Percentiles rank a stretch among this genome's conserved stretches.
These are phyloP conservation scores for Rhodotorula diobovata DNA, from an alignment of 768 basidiomycete species.

Conservation along the genomic window DNA sequence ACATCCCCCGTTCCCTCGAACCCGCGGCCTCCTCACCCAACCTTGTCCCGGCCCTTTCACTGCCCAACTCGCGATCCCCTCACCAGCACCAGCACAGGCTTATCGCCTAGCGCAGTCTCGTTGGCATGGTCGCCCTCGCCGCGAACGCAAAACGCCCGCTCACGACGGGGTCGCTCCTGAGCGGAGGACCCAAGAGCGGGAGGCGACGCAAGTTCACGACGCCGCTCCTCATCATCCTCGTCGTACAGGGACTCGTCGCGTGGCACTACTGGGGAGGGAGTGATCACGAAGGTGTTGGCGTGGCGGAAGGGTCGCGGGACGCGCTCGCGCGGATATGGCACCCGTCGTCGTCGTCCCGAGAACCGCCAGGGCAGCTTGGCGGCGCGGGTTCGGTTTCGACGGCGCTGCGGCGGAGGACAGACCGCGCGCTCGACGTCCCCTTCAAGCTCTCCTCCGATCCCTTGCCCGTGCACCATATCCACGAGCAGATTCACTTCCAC, in stretches of 20 bases:
- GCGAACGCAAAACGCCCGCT: too few species aligned
- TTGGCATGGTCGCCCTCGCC: too few species aligned
- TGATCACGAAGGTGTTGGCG: slow-evolving; percentile 4
- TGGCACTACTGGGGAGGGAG: slow-evolving; percentile 10
- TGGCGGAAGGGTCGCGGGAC: not conserved
- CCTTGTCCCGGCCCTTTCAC: too few species aligned
- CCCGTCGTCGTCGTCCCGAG: too few species aligned
- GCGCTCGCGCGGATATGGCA: slow-evolving; percentile 1
- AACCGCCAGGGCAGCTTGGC: not conserved
- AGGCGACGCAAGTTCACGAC: not conserved
- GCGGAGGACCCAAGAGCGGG: too few species aligned
- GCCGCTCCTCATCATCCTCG: slow-evolving; percentile 19
- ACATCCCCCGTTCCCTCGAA: too few species aligned
- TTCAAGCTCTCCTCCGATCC: slow-evolving; percentile 29
- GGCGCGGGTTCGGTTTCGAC: not conserved
- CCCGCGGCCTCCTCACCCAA: too few species aligned
- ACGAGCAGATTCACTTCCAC: slow-evolving; percentile 30
- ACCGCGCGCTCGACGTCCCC: slow-evolving; percentile 5
- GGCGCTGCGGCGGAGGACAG: too few species aligned
- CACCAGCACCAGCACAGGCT: too few species aligned
- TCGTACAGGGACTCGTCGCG: slow-evolving; percentile 14
- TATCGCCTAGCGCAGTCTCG: too few species aligned
- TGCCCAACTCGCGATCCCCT: too few species aligned
- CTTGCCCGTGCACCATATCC: slow-evolving; percentile 31
- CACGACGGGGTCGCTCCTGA: too few species aligned